Evolutionary conservation across 345 rosid genomes (phyloP), one percentile per base, ranked within the genome.

Genomic region (Lepidium sativum): DNA sequence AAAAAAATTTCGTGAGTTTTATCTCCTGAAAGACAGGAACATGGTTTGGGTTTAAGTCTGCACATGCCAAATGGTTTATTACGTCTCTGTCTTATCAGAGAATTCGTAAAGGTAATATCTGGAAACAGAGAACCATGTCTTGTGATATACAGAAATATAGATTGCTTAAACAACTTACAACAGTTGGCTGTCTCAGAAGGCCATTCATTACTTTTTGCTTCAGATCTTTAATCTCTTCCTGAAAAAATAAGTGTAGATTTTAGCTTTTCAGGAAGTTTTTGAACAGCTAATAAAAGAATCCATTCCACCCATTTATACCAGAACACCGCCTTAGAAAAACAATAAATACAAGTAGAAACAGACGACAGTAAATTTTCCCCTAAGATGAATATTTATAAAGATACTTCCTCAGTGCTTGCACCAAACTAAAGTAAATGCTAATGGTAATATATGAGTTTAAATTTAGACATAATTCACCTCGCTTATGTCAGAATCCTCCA

Each of bases 401-500:
- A 16, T 13, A 8, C 23, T 33, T 44, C 45, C 9, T 60, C 65
- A 61, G 14, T 33, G 4, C 38, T 17, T 21, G 32, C 31, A 47
- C 14, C 54, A 49, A 32, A 33, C 1, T 29, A n/a, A 18, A 51
- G 35, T 49, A 60, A 39, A 52, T 25, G 31, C 21, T 1, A 15
- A 25, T 51, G 66, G 32, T 29, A 16, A 54, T 2, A 13, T 11
- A 39, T 17, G 33, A 48, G 27, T 1, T 27, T 33, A 41, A n/a
- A 6, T 20, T 43, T 10, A 48, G 64, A 56, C 18, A 38, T 50
- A 11, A 35, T 23, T 73, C 52, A 67, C 68, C 77, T 54, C 38
- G 40, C 44, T 54, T 14, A 73, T 54, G 68, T 67, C 77, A 61
- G 77, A 67, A 61, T 73, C 77, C 16, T 67, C 72, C 69, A 73